Evolutionary conservation across 495 filamentous ascomycete species (phyloP), one percentile per base, ranked within the genome.

Genomic region (Penicillium atrosanguineum): DNA sequence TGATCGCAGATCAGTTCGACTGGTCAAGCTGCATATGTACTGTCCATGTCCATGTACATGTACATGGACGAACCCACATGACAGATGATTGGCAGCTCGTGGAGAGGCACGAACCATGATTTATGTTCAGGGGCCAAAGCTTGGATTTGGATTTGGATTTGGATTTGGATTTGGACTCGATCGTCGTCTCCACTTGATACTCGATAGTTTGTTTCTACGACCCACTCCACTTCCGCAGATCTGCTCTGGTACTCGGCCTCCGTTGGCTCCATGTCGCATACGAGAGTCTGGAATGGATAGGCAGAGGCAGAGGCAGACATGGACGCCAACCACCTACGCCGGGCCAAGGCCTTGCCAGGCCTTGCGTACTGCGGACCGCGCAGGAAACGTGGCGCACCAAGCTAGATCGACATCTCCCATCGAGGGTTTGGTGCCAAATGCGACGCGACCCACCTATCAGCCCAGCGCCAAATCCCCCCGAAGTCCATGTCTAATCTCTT

Each of bases 401-500:
- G n/a, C 48, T 46, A 52, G 60, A 66, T 63, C 60, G 59, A 23
- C 23, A 61, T 61, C 58, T 45, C 36, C 52, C 2, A 4, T 31
- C 58, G 57, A 46, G 53, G 6, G 50, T n/a, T 51, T 55, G 55
- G n/a, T n/a, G n/a, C n/a, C n/a, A n/a, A 47, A 49, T 48, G 36
- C 39, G 34, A 60, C 56, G 26, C 41, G 60, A 53, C 45, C 46
- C 42, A 44, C 60, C 60, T 53, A 65, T 64, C 52, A 57, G 53
- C 52, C 40, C 48, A n/a, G n/a, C 48, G 19, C 31, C 46, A 21
- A 15, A 31, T 34, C 34, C 34, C 55, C 41, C 50, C 46, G 46
- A 53, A 54, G 16, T 4, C 50, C 56, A 55, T 50, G 46, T 12
- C 31, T n/a, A 38, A 53, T 55, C 51, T 44, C 28, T 34, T 50